These are phyloP conservation scores for Neoboletus magnificus DNA, from an alignment of 768 basidiomycete genomes.

Conservation along the genomic window DNA sequence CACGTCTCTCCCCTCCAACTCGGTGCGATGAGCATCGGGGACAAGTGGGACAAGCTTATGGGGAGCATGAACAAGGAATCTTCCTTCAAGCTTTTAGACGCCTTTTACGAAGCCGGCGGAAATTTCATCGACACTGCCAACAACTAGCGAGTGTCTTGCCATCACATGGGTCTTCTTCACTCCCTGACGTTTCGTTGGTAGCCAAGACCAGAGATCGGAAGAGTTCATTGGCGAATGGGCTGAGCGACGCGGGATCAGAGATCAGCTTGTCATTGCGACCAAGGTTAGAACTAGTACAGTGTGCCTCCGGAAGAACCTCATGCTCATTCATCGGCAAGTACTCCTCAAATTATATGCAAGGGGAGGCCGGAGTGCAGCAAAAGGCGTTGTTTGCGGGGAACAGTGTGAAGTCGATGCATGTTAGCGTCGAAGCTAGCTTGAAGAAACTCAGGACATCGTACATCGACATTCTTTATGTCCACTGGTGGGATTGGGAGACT, in stretches of 20 bases:
- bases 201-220: conserved; percentile 56
- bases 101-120: conserved; percentile 43
- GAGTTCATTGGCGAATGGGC: conserved; percentile 51
- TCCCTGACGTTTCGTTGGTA: conserved; percentile 12
- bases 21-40: conserved; percentile 47
- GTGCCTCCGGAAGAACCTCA: not conserved
- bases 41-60: conserved; percentile 33
- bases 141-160: conserved; percentile 33
- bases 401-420: conserved; percentile 32
- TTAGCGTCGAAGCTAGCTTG: conserved; percentile 35
- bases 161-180: no score
- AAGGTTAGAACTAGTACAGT: conserved; percentile 27
- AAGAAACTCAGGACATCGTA: conserved; percentile 57
- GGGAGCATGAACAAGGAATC: conserved; percentile 41
- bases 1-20: conserved; percentile 47
- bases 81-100: conserved; percentile 46
- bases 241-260: conserved; percentile 38
- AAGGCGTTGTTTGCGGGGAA: conserved; percentile 37
- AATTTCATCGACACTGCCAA: conserved; percentile 52
- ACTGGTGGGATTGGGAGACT: conserved; percentile 50
- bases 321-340: conserved; percentile 14
- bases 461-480: conserved; percentile 56
- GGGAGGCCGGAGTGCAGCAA: conserved; percentile 13
- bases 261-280: conserved; percentile 49
- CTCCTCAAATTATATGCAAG: conserved; percentile 17